Base-by-base conservation (phyloP, 2,329 filamentous ascomycete species). In the Pseudogymnoascus sp. region DNA sequence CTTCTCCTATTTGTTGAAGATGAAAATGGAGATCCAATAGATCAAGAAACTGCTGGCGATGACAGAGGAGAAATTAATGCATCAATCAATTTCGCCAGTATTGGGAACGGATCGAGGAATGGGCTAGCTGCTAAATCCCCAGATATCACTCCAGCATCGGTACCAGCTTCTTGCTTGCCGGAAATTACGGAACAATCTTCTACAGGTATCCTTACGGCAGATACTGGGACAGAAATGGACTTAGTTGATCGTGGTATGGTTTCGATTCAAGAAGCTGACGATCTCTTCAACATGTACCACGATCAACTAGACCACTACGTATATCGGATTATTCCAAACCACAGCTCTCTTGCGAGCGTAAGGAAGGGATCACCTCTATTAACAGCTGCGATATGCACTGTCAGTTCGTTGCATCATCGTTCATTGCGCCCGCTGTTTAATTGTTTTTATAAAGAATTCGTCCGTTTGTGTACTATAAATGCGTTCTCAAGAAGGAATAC, bases 361-460 rank as follows among this genome's bases (percentile, higher is more conserved):
- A 70, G 72, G 9, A 63, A 65, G 33, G 65, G 70, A 9, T 76
- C 74, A 2, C 67, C 74, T 4, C 66, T 75, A 9, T 66, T 76
- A 1, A 68, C 71, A 7, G 69, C 73, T 10, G 74, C 74, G 0
- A 69, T 76, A 5, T 76, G 73, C 61, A 69, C 74, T 2, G 73
- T 75, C 10, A 72, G 70, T 17, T 71, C 73, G 6, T 63, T 69
- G 6, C 66, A 64, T 47, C 59, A 50, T 35, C 62, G 60, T 31
- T 68, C 68, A 4, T 26, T 26, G 8, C 40, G 64, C 31, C 64
- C 65, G 10, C 40, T 65, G 63, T 21, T 42, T 65, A 19, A 66
- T 63, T 21, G 15, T 60, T 50, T 63, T 65, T 62, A 67, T 59
- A 21, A 64, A 31, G 38, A 65, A 67, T 42, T 61, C 65, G 23